Conservation (phyloP, 2,329 filamentous ascomycete genomes). For the Xylariaceae sp. region DNA sequence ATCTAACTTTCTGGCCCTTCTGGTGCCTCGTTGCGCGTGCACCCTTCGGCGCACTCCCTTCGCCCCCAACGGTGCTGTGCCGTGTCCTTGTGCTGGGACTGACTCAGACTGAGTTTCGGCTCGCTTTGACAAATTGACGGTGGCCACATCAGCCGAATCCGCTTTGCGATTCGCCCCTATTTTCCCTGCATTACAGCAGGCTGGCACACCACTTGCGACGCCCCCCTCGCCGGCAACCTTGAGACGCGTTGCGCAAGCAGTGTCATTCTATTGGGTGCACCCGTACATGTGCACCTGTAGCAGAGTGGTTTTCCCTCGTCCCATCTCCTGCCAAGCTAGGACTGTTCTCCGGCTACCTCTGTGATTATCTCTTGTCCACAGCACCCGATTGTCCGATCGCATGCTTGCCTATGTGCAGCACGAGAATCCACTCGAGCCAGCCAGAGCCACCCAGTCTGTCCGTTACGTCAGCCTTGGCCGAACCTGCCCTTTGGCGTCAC, state of each 20-base stretch:
- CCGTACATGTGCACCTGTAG: constrained; percentile 5
- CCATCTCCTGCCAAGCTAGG: neutral
- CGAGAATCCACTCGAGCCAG: constrained; percentile 12
- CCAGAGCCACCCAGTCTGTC: constrained; percentile 5
- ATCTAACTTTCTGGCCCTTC: constrained; percentile 1
- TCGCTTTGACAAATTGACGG: constrained; percentile 30
- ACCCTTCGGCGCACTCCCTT: constrained; percentile 8
- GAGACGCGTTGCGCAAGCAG: constrained; percentile 2
- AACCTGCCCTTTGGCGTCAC: constrained; percentile 22
- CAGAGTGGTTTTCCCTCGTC: neutral
- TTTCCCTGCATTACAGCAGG: constrained; percentile 20
- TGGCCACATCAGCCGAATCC: constrained; percentile 31
- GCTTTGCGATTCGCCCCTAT: constrained; percentile 19
- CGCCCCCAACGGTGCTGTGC: constrained; percentile 16
- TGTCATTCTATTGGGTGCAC: constrained; percentile 9
- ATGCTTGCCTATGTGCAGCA: constrained; percentile 10
- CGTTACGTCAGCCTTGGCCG: constrained; percentile 33
- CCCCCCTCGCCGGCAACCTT: constrained; percentile 3
- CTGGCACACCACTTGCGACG: constrained; percentile 19
- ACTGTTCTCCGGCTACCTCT: neutral
- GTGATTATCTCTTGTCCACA: neutral
- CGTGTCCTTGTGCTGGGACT: constrained; percentile 24
- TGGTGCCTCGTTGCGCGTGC: constrained; percentile 7
- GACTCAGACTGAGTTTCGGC: constrained; percentile 34
- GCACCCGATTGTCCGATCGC: constrained; percentile 15